These are phyloP conservation scores for Cichorium intybus DNA, from an alignment of 140 eudicot species.

Conservation along the genomic window DNA sequence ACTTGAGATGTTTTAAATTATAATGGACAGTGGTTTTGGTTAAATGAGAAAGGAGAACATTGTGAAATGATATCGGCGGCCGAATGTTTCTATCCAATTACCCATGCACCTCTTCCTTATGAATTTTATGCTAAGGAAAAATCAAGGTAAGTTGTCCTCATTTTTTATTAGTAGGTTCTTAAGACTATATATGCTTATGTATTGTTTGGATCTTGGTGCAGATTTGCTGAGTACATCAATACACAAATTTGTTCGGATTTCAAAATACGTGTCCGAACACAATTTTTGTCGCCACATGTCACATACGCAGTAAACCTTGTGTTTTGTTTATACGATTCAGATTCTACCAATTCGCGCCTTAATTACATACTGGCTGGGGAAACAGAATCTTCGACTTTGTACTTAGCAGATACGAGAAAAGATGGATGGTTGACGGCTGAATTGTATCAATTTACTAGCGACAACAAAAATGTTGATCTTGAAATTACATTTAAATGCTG, in stretches of 20 bases:
- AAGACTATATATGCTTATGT: too few relatives aligned
- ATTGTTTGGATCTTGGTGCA: not conserved
- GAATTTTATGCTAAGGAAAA: not conserved
- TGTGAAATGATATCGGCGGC: not conserved
- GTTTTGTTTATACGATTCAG: not conserved
- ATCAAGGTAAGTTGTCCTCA: not conserved
- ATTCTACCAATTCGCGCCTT: not conserved
- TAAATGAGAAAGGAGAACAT: not conserved
- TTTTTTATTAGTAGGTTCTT: too few relatives aligned
- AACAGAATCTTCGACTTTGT: not conserved
- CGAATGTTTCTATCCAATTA: not conserved
- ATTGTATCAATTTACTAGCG: slow-evolving; percentile 8
- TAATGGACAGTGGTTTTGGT: not conserved
- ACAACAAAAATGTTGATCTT: not conserved
- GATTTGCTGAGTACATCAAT: not conserved
- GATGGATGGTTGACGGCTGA: not conserved
- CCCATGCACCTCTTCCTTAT: not conserved
- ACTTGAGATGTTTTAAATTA: not conserved
- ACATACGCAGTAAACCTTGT: slow-evolving; percentile 4
- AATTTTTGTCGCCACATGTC: slow-evolving; percentile 1
- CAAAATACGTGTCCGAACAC: not conserved
- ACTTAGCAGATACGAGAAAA: not conserved
- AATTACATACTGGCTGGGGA: not conserved
- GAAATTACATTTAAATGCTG: not conserved
- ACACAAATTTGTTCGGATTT: not conserved